Percentiles rank a stretch among this genome's conserved stretches.
phyloP scores from a whole-genome alignment of 1,284 basidiomycete species.

The Anthracocystis setariae region DNA sequence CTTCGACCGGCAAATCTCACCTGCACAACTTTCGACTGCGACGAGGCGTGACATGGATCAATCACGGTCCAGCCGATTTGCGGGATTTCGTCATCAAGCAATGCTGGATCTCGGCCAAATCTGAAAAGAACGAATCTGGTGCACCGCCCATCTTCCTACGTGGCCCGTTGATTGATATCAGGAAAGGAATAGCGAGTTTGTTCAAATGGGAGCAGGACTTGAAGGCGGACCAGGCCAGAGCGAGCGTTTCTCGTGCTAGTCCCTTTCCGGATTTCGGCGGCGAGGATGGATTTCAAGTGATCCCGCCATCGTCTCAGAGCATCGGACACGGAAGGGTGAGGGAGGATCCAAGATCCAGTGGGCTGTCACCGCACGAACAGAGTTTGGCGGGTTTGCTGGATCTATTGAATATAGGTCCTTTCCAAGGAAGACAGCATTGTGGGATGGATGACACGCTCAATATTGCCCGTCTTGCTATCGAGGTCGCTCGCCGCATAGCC shows the following conservation, averaged over 20 bases:
- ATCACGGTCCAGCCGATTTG: constrained; percentile 74
- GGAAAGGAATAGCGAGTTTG: constrained; percentile 59
- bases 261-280: constrained; percentile 31
- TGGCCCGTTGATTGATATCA: constrained; percentile 63
- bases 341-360: constrained; percentile 18
- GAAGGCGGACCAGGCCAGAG: constrained; percentile 10
- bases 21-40: constrained; percentile 23
- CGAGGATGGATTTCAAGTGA: constrained; percentile 46
- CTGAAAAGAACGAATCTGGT: constrained; percentile 12
- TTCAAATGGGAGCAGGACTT: constrained; percentile 46
- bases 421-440: constrained; percentile 70
- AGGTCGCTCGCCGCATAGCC: constrained; percentile 31
- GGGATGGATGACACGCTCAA: constrained; percentile 70
- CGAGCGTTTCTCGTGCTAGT: constrained; percentile 11
- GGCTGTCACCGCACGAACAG: constrained; percentile 38
- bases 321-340: not conserved
- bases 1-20: constrained; percentile 14
- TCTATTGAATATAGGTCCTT: constrained; percentile 44
- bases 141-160: constrained; percentile 52
- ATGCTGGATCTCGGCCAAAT: constrained; percentile 76
- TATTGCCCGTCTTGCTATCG: constrained; percentile 67
- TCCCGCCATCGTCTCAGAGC: constrained; percentile 9
- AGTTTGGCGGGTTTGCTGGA: constrained; percentile 52
- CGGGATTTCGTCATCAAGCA: constrained; percentile 80
- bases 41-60: constrained; percentile 69